These are phyloP conservation scores for Melastoma malabathricum DNA, from an alignment of 345 rosid genomes.

Conservation along the genomic window DNA sequence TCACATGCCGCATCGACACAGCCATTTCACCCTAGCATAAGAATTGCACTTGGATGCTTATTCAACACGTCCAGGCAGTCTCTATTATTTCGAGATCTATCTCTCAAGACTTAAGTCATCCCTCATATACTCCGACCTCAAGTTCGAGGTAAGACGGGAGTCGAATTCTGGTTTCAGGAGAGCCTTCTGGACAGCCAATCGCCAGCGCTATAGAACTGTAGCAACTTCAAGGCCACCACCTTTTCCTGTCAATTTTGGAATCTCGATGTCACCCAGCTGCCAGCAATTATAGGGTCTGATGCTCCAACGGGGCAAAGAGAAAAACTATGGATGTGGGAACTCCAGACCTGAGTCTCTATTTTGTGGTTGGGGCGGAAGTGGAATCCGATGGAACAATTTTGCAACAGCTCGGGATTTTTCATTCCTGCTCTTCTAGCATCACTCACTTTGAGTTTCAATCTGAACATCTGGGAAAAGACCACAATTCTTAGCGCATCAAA, in stretches of 20 bases:
- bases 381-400: slow-evolving; percentile 74
- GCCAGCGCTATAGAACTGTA: slow-evolving; percentile 54
- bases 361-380: slow-evolving; percentile 40
- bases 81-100: no score
- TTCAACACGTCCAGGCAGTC: no score
- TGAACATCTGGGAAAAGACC: slow-evolving; percentile 50
- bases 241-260: slow-evolving; percentile 28
- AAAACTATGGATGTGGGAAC: slow-evolving; percentile 2
- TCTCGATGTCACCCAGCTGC: background rate
- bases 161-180: background rate
- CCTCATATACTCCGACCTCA: no score
- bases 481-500: background rate
- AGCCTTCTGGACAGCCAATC: slow-evolving; percentile 6
- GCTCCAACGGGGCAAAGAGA: background rate
- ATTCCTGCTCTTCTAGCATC: slow-evolving; percentile 82
- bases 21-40: no score
- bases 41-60: no score
- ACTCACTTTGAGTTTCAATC: slow-evolving; percentile 51
- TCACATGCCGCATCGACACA: no score
- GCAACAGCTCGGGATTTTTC: slow-evolving; percentile 58
- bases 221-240: slow-evolving; percentile 36
- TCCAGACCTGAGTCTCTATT: slow-evolving; percentile 32
- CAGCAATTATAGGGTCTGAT: background rate
- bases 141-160: no score
- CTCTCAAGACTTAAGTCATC: no score